phyloP scores from a whole-genome alignment of 2,329 filamentous ascomycete genomes.

The Cytospora piceicola region DNA sequence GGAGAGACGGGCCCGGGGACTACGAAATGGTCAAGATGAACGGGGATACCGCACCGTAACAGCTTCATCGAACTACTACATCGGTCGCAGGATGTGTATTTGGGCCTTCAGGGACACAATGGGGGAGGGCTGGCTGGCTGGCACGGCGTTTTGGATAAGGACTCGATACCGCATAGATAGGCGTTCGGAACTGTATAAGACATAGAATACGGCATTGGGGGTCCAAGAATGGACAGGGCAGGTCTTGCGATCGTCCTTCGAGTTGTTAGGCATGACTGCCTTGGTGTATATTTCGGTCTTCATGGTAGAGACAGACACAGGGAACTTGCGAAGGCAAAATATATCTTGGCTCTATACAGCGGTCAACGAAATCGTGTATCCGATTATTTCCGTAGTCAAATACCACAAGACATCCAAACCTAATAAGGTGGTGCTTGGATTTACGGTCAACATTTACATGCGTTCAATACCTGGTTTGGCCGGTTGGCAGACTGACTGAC shows the following conservation, averaged over 20 bases:
- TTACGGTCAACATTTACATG: no score
- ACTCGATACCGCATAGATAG: slow-evolving; percentile 23
- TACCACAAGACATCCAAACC: no score
- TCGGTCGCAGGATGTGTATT: not conserved
- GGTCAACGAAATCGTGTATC: no score
- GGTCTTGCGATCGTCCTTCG: not conserved
- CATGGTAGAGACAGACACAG: not conserved
- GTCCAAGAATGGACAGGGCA: not conserved
- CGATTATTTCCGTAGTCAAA: no score
- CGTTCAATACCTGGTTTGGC: not conserved
- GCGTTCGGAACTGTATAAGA: slow-evolving; percentile 20
- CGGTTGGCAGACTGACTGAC: not conserved
- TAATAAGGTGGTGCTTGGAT: not conserved
- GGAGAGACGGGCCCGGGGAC: slow-evolving; percentile 59
- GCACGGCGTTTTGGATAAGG: slow-evolving; percentile 22
- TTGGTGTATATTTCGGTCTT: not conserved
- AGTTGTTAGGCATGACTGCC: not conserved
- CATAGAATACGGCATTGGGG: slow-evolving; percentile 8
- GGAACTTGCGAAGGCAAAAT: not conserved
- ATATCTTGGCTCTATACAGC: not conserved
- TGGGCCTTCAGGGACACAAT: not conserved
- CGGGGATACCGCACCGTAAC: slow-evolving; percentile 24
- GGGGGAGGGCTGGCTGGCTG: slow-evolving; percentile 1
- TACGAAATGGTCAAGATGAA: slow-evolving; percentile 69
- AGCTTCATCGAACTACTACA: not conserved